Evolutionary conservation across 331 rosid genomes (phyloP), one percentile per base, ranked within the genome.

Genomic region (Arachis monticola): DNA sequence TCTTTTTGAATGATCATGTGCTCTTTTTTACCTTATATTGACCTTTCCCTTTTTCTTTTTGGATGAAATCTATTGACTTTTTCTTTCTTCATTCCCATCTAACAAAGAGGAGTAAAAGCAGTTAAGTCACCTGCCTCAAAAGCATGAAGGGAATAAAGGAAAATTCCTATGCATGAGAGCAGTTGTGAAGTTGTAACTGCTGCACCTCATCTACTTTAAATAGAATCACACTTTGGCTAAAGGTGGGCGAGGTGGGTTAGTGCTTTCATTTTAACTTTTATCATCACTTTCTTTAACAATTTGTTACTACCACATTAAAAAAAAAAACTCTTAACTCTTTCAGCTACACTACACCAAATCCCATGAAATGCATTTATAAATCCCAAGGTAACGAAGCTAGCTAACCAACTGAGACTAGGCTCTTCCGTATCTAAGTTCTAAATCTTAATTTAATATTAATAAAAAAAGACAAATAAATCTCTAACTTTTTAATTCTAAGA

Each of bases 141-240:
- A 67, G 51, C 77, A 63, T 56, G 79, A 77, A 71, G 75, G 65
- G 79, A 76, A 80, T 83, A 62, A 55, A 63, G 41, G 13, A 44
- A 72, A 53, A 71, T 50, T 60, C 60, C 57, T 64, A 82, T 4
- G 82, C 90, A 81, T 79, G 91, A 77, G 89, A 82, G 86, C 86
- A 82, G 87, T 86, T 64, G 60, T 48, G 40, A 63, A 79, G 83
- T 82, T 78, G 73, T 61, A 77, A 85, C 81, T 57, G 87, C 82
- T 8, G 48, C 60, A 53, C 46, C 42, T 46, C 53, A 6, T 56
- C 74, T 61, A 38, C 51, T 78, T 60, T 46, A 80, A 72, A 76
- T 22, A 51, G 11, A 73, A 76, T 75, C 11, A 9, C 81, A 9
- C 81, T 80, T 81, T 74, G 75, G 74, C 41, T 67, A 85, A 82